Conservation (phyloP, 1,284 basidiomycete genomes). For the Bjerkandera adusta region DNA sequence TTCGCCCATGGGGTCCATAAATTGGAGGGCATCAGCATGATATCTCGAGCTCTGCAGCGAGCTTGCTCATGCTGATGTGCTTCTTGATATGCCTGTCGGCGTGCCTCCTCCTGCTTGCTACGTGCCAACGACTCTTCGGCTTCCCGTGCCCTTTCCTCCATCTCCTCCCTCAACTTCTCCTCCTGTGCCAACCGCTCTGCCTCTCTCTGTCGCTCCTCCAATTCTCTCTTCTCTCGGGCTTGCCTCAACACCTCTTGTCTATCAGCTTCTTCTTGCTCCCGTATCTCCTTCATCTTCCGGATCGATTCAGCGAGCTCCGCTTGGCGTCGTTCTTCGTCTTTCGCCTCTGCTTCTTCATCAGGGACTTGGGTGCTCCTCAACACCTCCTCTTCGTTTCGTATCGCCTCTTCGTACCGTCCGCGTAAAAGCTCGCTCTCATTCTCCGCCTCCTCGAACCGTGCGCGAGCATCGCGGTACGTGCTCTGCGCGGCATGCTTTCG, state of each 20-base stretch:
- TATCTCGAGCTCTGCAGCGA: constrained; percentile 5
- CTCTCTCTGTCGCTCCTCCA: neutral
- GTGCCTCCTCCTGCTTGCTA: neutral
- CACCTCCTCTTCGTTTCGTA: constrained; percentile 1
- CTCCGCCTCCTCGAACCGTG: neutral
- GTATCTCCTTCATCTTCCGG: neutral
- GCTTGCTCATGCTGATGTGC: neutral
- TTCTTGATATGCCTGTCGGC: neutral
- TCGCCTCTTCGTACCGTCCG: neutral
- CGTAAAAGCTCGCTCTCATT: no score
- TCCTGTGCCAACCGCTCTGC: constrained; percentile 1
- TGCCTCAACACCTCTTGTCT: neutral
- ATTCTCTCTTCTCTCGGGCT: neutral
- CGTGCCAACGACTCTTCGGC: constrained; percentile 1
- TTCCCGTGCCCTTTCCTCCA: neutral
- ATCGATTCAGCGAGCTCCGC: constrained; percentile 3
- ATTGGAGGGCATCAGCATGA: neutral
- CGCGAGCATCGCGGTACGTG: neutral
- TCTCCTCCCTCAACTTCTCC: constrained; percentile 1
- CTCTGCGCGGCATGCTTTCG: neutral
- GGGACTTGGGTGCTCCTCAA: neutral
- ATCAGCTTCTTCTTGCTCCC: neutral
- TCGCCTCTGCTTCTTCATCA: neutral
- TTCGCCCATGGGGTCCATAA: constrained; percentile 1
- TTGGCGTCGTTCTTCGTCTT: neutral